phyloP scores from a whole-genome alignment of 345 rosid species.

The Anacardium occidentale region DNA sequence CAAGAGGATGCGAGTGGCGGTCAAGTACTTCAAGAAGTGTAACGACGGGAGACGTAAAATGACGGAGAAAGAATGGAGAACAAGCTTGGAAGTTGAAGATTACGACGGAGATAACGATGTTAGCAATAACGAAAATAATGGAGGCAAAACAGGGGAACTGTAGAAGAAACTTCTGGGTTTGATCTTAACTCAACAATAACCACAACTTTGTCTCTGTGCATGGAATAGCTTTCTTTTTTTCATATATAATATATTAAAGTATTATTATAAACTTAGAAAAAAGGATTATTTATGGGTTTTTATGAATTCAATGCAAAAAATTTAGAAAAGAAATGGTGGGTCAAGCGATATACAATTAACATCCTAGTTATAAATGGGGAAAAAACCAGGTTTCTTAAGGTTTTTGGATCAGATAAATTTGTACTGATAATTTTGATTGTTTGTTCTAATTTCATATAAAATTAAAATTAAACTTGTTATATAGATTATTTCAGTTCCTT shows the following conservation, averaged over 20 bases:
- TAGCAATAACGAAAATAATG: neutral
- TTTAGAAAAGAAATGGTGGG: neutral
- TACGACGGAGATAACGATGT: neutral
- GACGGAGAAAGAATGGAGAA: neutral
- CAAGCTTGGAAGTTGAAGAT: constrained; percentile 12
- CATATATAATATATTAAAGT: too few relatives aligned
- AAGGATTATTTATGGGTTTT: too few relatives aligned
- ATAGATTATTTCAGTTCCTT: too few relatives aligned
- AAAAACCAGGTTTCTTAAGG: too few relatives aligned
- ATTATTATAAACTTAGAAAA: too few relatives aligned
- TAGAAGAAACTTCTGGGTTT: constrained; percentile 13
- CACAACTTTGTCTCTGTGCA: neutral
- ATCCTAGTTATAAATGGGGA: too few relatives aligned
- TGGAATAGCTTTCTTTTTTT: neutral
- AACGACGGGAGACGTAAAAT: neutral
- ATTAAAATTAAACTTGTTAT: too few relatives aligned
- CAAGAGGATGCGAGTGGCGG: constrained; percentile 32
- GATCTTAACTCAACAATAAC: constrained; percentile 22
- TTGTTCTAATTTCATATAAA: too few relatives aligned
- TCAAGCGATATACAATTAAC: too few relatives aligned
- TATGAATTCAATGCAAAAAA: neutral
- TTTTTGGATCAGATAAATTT: too few relatives aligned
- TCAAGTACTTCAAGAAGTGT: constrained; percentile 28
- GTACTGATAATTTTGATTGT: too few relatives aligned
- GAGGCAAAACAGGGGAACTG: neutral